Conservation (phyloP, 371 early-diverging fungal genomes). For the Rhizopus stolonifer region DNA sequence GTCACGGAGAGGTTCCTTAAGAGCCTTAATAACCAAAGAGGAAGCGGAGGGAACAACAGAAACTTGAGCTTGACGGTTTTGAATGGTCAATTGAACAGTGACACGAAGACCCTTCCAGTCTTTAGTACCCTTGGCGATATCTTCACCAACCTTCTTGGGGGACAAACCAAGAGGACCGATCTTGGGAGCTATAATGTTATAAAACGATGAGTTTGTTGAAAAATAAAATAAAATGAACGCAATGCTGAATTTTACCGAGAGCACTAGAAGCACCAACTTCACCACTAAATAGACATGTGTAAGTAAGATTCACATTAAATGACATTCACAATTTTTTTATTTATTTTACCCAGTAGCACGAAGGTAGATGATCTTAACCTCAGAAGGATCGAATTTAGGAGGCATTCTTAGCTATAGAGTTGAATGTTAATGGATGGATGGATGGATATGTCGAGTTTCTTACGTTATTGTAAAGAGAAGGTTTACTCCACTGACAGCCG, state of each 20-base stretch:
- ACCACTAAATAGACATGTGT: constrained; percentile 39
- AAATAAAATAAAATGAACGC: neutral
- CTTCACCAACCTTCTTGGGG: constrained; percentile 99
- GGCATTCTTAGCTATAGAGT: constrained; percentile 36
- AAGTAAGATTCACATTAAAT: neutral
- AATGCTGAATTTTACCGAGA: constrained; percentile 55
- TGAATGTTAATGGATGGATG: constrained; percentile 18
- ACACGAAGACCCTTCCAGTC: constrained; percentile 99
- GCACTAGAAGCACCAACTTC: constrained; percentile 94
- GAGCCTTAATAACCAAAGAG: constrained; percentile 97
- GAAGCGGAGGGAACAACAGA: constrained; percentile 98
- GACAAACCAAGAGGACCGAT: constrained; percentile 99
- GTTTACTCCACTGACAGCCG: constrained; percentile 6
- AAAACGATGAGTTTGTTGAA: neutral
- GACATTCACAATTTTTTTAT: neutral
- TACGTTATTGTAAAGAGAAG: constrained; percentile 27
- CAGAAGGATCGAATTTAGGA: constrained; percentile 83
- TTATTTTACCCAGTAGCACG: constrained; percentile 80
- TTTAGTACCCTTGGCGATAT: constrained; percentile 99
- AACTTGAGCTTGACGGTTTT: constrained; percentile 99
- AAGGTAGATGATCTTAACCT: constrained; percentile 86
- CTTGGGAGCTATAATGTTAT: constrained; percentile 72
- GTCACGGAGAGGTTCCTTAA: constrained; percentile 99
- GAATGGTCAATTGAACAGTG: constrained; percentile 97
- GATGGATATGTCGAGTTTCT: constrained; percentile 6